Conservation (phyloP, 306 rosid species). For the Pachyrhizus erosus region DNA sequence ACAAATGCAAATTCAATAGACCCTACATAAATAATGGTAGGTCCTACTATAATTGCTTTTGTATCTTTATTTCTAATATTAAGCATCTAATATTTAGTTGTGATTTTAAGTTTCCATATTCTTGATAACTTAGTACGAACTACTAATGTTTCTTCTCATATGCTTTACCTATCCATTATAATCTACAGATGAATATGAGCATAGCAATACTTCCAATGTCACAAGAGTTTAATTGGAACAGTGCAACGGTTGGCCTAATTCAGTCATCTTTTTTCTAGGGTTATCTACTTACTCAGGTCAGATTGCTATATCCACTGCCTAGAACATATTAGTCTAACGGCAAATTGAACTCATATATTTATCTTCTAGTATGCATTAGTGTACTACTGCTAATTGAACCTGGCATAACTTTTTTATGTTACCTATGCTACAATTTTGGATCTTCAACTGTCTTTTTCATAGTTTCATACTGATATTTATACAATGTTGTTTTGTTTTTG, state of each 20-base stretch:
- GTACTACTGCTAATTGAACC: conserved; percentile 16
- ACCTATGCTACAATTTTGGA: conserved; percentile 17
- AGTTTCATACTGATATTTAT: conserved; percentile 35
- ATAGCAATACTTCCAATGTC: conserved; percentile 99
- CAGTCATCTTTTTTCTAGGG: conserved; percentile 99
- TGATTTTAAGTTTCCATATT: not conserved
- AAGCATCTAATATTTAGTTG: not conserved
- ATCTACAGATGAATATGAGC: conserved; percentile 88
- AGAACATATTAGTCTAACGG: not conserved
- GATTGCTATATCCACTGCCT: conserved; percentile 16
- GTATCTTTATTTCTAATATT: not conserved
- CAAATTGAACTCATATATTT: conserved; percentile 1
- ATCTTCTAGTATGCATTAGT: conserved; percentile 23
- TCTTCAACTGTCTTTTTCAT: conserved; percentile 20
- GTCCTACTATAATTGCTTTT: not conserved
- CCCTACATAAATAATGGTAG: not conserved
- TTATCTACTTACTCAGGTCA: conserved; percentile 93
- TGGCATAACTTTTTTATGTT: conserved; percentile 5
- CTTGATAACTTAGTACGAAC: not conserved
- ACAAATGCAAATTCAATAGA: not conserved
- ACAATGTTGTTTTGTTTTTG: conserved; percentile 6
- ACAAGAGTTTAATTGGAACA: conserved; percentile 87
- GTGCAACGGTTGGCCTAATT: conserved; percentile 94
- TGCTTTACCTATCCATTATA: conserved; percentile 31
- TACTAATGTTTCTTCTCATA: conserved; percentile 26